These are phyloP conservation scores for Coccomyxa sp. DNA, from an alignment of 139 green algal genomes.

Conservation along the genomic window DNA sequence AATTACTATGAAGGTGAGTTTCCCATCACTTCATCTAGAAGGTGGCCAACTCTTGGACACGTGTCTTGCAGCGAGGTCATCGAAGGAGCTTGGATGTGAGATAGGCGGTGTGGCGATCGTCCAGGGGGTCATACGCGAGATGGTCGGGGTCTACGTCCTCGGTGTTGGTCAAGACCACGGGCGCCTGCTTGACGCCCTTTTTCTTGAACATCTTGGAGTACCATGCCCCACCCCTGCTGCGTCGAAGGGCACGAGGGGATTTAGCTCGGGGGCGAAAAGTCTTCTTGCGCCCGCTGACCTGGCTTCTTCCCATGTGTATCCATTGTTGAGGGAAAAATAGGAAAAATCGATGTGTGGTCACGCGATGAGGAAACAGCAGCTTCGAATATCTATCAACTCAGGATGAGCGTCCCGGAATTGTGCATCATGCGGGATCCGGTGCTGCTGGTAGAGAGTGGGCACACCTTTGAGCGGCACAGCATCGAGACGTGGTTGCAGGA, in stretches of 20 bases:
- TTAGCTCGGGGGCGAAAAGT: neutral
- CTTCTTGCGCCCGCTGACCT: neutral
- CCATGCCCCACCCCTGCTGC: neutral
- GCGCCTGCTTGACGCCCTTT: neutral
- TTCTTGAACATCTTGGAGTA: neutral
- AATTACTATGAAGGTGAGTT: neutral
- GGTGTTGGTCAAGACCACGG: neutral
- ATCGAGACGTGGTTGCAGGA: too few species aligned
- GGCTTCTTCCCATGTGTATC: neutral
- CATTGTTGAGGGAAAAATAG: neutral
- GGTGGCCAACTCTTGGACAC: neutral
- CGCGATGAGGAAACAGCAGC: neutral
- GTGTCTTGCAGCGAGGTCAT: neutral
- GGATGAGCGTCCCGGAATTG: neutral
- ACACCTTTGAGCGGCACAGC: too few species aligned
- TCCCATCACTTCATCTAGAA: neutral
- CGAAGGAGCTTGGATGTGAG: neutral
- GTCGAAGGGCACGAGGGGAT: neutral
- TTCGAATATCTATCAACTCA: neutral
- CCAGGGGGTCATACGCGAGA: neutral
- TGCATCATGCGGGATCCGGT: too few species aligned
- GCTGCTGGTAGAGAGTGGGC: too few species aligned
- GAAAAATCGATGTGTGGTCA: neutral
- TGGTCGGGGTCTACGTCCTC: neutral
- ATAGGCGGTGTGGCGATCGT: neutral